Base-by-base conservation (phyloP, 1,284 basidiomycete species). In the Pseudomicrostroma phylloplanum region DNA sequence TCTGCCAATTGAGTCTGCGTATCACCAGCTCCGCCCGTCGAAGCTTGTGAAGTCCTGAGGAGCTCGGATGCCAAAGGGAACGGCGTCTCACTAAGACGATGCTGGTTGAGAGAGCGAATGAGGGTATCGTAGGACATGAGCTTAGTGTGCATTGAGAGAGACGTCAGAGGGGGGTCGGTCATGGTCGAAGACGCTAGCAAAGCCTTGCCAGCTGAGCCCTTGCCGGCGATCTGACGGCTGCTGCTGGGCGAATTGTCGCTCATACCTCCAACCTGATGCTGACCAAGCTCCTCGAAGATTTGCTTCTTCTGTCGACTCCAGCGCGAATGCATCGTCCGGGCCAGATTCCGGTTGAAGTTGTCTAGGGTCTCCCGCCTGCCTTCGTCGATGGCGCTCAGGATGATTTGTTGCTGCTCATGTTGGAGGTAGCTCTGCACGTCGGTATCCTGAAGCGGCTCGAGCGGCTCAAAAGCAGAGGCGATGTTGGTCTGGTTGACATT, bases 361-460 rank as follows among this genome's bases (percentile, higher is more conserved):
- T 89, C 85, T 69, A 92, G 87, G 0, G 92, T 94, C 63, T 91
- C 87, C 64, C 87, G 85, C 55, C 91, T 83, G 4, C 89, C 89
- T 75, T 94, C 90, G 78, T 96, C 92, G 63, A 96, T 93, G 1
- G 91, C 90, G 3, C 90, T 89, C 65, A 96, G 90, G 62, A 96
- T 86, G 67, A 90, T 91, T 79, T 94, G 92, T 80, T 96, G 92
- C 74, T 94, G 91, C 6, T 90, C 89, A 80, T 92, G 89, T 21
- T 90, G 88, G 39, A 94, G 84, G 79, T 89, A 93, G 90, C 89
- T 41, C 57, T 88, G 86, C 54, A 94, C 88, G 76, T 94, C 91
- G 0, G 90, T 93, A 81, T 94, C 91, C 78, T 89, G 88, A 26
- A 94, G 84, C 7, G 91, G 88, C 73, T 92, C 89, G 13, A 93